Evolutionary conservation across 805 yeast species (phyloP), one percentile per base, ranked within the genome.

Genomic region (Pichia gijzeniarum): DNA sequence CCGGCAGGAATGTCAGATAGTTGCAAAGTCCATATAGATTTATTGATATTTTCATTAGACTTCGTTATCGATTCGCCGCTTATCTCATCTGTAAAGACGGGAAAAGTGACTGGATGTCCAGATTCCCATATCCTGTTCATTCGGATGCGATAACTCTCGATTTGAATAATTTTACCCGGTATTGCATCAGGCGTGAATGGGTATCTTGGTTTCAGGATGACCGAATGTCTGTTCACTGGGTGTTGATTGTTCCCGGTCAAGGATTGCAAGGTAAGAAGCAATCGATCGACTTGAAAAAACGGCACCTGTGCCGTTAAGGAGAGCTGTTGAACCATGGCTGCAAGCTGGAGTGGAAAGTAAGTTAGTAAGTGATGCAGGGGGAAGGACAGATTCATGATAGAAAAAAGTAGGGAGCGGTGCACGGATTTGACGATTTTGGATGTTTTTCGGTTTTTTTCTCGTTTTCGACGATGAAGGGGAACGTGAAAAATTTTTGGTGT

Each of bases 1-100:
- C 87, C 90, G 6, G 81, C 76, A 2, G 93, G 93, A 12, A 85
- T 81, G 62, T 85, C 95, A 5, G 77, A 68, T 21, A 80, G 69
- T 53, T 77, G 84, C 7, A 85, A 55, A 1, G 81, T 72, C 91
- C 90, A 85, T 35, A 63, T 64, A 50, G 55, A 69, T 46, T 51
- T 55, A 51, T 47, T 53, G 45, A 53, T 41, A 4, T 30, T 43
- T 36, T 5, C 54, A 35, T 17, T 46, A 41, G n/a, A 46, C 44
- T 30, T 49, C 17, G 35, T 50, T 48, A 28, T 42, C 5, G 61
- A 44, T 27, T 53, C 52, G 10, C 56, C 60, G 14, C 9, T 14
- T 16, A 34, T 19, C 8, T 34, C 14, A 17, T 13, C 19, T 17
- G n/a, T 10, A 3, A 1, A n/a, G 6, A 5, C 13, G 8, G 13